Base-by-base conservation (phyloP, 1,284 basidiomycete genomes). In the Ganoderma meredithae region DNA sequence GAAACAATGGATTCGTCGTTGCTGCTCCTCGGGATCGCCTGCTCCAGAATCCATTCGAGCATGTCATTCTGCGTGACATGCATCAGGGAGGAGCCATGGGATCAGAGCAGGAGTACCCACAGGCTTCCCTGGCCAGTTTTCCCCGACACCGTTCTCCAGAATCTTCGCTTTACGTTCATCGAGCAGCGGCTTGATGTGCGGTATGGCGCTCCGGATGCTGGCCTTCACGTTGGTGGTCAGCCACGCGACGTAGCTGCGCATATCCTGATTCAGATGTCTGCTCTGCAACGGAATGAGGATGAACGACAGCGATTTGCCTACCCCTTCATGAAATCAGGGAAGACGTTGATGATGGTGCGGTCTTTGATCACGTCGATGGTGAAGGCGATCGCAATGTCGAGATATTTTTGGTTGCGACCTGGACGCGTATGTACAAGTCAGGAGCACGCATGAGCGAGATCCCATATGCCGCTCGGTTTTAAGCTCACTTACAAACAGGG, bases 1-100 rank as follows among this genome's bases (percentile, higher is more conserved):
- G 81, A 75, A 64, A 73, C 81, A 61, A 79, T 76, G 62, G 75
- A 78, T 31, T 69, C 77, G 60, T 78, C 73, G 59, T 74, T 81
- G 68, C 72, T 76, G 33, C 79, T 77, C 55, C 75, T 76, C 40
- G 73, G 78, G 62, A 69, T 71, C 15, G 80, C 79, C 19, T 76
- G 77, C n/a, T 82, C 81, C 72, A 85, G 78, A n/a, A 86, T 73
- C 84, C 84, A 85, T 27, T 79, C 78, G 12, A 86, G 74, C 77
- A 84, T 73, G 72, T 85, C 83, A 60, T 80, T 80, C 82, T 84
- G 62, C n/a, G 17, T 36, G 3, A 12, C 22, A n/a, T n/a, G n/a
- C n/a, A 27, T 41, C 8, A 33, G 33, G 15, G 33, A 33, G 4
- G n/a, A 12, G 47, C 44, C 9, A 22, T 8, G 27, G 1, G 19